phyloP scores from a whole-genome alignment of 331 rosid genomes.

The Rosa hybrid region DNA sequence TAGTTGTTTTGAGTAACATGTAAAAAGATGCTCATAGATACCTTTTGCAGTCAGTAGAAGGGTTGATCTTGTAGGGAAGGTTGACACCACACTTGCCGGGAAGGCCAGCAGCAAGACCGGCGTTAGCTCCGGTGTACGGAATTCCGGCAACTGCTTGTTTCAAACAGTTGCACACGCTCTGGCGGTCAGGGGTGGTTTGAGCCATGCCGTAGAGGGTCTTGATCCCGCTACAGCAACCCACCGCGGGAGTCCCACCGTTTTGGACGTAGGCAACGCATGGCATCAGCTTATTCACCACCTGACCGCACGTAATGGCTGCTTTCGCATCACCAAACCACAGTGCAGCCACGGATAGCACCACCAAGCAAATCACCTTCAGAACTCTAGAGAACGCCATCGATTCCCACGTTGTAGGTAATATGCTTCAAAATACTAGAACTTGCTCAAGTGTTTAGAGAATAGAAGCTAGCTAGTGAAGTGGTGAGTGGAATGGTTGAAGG shows the following conservation, averaged over 20 bases:
- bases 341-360: constrained; percentile 25
- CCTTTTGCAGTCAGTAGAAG: constrained; percentile 54
- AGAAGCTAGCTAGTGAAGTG: neutral
- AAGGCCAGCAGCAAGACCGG: constrained; percentile 48
- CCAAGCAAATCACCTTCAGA: constrained; percentile 22
- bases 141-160: constrained; percentile 38
- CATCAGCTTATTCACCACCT: constrained; percentile 35
- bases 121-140: constrained; percentile 30
- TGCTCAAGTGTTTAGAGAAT: neutral
- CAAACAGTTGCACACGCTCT: constrained; percentile 51
- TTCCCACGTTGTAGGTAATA: neutral
- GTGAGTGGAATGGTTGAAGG: neutral
- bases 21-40: neutral
- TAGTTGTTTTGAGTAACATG: neutral
- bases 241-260: constrained; percentile 38
- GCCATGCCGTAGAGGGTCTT: constrained; percentile 33
- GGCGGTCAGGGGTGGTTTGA: constrained; percentile 29
- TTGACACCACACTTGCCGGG: constrained; percentile 62
- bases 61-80: constrained; percentile 67
- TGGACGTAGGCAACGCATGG: constrained; percentile 47
- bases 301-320: constrained; percentile 42
- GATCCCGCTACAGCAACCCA: constrained; percentile 50
- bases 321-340: constrained; percentile 25
- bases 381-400: constrained; percentile 15
- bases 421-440: neutral